phyloP scores from a whole-genome alignment of 495 filamentous ascomycete species.

The Trichoderma orchidacearum region DNA sequence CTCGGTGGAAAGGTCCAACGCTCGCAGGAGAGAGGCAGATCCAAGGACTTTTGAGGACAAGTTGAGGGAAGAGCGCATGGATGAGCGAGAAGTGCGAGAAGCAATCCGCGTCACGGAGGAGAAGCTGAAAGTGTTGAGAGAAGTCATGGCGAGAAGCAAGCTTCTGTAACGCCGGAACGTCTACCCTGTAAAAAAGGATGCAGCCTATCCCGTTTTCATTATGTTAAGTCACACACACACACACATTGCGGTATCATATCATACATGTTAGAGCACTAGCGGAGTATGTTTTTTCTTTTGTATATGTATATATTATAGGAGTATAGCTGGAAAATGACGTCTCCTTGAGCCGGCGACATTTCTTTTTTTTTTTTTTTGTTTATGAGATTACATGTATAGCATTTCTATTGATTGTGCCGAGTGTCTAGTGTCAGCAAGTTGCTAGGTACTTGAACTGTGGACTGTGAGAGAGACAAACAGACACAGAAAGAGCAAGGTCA shows the following conservation, averaged over 20 bases:
- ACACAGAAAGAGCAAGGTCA: no score
- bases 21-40: constrained; percentile 26
- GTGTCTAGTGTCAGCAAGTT: no score
- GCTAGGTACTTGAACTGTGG: no score
- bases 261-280: background rate
- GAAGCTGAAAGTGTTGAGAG: constrained; percentile 59
- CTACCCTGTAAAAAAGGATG: background rate
- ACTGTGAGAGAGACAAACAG: no score
- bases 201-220: background rate
- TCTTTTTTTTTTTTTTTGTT: no score
- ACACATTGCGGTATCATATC: background rate
- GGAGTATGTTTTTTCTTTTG: background rate
- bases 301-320: background rate
- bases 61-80: constrained; percentile 58
- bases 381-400: no score
- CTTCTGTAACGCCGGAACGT: background rate
- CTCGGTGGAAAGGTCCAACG: constrained; percentile 22
- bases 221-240: background rate
- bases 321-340: no score
- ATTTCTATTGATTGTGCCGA: no score
- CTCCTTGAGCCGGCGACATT: no score
- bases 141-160: constrained; percentile 43
- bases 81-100: constrained; percentile 66
- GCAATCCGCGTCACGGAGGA: constrained; percentile 80
- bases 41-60: constrained; percentile 35